Base-by-base conservation (phyloP, 371 early-diverging fungal species). In the Mucor lusitanicus region DNA sequence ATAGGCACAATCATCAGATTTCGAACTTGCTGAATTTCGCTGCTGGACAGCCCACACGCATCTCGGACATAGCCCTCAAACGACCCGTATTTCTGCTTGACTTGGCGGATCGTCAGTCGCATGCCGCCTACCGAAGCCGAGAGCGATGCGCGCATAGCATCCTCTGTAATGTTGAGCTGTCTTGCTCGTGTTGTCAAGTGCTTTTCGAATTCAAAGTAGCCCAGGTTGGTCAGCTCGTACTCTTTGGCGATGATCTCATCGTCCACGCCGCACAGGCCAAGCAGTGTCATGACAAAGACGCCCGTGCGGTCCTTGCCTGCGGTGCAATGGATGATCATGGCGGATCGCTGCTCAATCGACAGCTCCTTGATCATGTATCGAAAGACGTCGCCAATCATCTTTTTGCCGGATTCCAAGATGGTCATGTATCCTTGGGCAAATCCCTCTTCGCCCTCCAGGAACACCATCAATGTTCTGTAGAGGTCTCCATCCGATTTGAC, bases 231-330 rank as follows among this genome's bases (percentile, higher is more conserved):
- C 40, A 83, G 25, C 37, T 82, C 86, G 69, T 94, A 95, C 69
- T 94, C 94, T 55, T 75, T 79, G 9, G 89, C 86, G 64, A 95
- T 91, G 69, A 86, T 71, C 46, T 86, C 86, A 59, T 90, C 90
- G 54, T 87, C 84, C 0, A 94, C 92, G 8, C 87, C 92, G 54
- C 88, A 84, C 9, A 91, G 81, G 33, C 84, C 83, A 40, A 91
- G 81, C 13, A 94, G 64, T 55, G 92, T 70, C 71, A 90, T 89
- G 25, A 83, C 72, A 33, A 90, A 82, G n/a, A 94, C 79, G 17
- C 95, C 95, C 0, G 95, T 95, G 54, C 95, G 83, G 63, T 95
- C 95, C 76, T 94, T 94, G 39, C 94, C 94, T 12, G 92, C 92
- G 17, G 92, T 87, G 75, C 94, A 94, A 68, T 94, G 94, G 30